Evolutionary conservation across 192 early-diverging fungal genomes (phyloP), one percentile per base, ranked within the genome.

Genomic region (Gigaspora rosea): DNA sequence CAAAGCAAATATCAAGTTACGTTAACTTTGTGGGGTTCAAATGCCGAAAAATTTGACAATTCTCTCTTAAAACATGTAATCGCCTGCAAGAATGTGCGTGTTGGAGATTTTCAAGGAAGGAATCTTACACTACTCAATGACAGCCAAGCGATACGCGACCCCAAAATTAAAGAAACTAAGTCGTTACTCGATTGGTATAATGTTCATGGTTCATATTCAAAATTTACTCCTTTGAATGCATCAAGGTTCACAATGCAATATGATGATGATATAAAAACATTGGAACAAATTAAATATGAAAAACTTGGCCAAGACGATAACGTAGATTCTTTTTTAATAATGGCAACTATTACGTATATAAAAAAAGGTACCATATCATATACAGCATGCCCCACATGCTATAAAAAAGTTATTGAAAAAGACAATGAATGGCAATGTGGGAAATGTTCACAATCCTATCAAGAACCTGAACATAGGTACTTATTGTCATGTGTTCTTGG

Each of bases 321-420:
- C 74, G 3, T 41, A 7, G 90, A 96, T 64, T 96, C 85, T 82
- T 95, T 97, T 78, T 85, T 80, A 35, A 74, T 89, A 47, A 90
- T 88, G 68, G 95, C 80, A 4, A 91, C 91, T 1, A 85, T 98
- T 71, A 86, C 85, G 18, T 95, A 87, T 80, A 90, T 98, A 66
- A 91, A 88, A 68, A 80, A 82, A 49, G 89, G 92, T 20, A 90
- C 86, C 78, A 81, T 91, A 65, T 85, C 82, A 48, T 99, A 99
- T 74, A 92, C 98, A 16, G 94, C 92, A 9, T 99, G 98, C 80
- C 92, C 91, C 10, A 84, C 82, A 36, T 99, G 97, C 84, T 93
- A 88, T 82, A 98, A 98, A 81, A 99, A 98, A 88, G 89, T 97
- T 33, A 86, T 78, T 4, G 89, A 94, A 54, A 88, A 91, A 54